These are phyloP conservation scores for Penicillium psychrosexuale DNA, from an alignment of 2,329 filamentous ascomycete genomes.

Conservation along the genomic window DNA sequence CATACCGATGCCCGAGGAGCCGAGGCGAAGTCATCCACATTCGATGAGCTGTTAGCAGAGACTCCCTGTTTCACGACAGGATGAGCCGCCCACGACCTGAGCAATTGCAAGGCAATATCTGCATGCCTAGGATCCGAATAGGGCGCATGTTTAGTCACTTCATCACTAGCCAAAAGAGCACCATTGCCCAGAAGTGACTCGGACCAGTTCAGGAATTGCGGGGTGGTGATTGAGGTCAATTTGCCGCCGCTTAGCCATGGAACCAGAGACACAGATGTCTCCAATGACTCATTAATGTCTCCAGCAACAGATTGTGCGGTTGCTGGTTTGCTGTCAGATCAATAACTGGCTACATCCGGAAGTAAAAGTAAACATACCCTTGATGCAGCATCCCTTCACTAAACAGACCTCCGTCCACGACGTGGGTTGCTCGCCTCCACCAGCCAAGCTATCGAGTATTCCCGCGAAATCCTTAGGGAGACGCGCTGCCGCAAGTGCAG, in stretches of 20 bases:
- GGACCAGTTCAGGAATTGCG: conserved; percentile 72
- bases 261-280: conserved; percentile 64
- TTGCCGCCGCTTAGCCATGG: conserved; percentile 53
- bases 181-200: conserved; percentile 73
- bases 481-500: conserved; percentile 56
- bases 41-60: conserved; percentile 15
- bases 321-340: conserved; percentile 34
- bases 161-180: conserved; percentile 64
- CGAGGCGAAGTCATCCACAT: conserved; percentile 20
- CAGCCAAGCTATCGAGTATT: conserved; percentile 53
- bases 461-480: conserved; percentile 63
- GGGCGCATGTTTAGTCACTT: conserved; percentile 34
- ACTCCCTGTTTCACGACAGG: conserved; percentile 33
- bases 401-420: conserved; percentile 82
- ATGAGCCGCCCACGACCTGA: conserved; percentile 47
- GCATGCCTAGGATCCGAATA: conserved; percentile 26
- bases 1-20: conserved; percentile 58
- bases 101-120: conserved; percentile 46
- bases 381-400: conserved; percentile 74
- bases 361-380: conserved; percentile 53
- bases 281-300: conserved; percentile 57
- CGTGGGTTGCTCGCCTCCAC: conserved; percentile 52
- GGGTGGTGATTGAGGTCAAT: conserved; percentile 47
- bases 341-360: neutral
- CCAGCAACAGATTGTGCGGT: conserved; percentile 46